Base-by-base conservation (phyloP, 2,329 filamentous ascomycete species). In the Aaosphaeria arxii region DNA sequence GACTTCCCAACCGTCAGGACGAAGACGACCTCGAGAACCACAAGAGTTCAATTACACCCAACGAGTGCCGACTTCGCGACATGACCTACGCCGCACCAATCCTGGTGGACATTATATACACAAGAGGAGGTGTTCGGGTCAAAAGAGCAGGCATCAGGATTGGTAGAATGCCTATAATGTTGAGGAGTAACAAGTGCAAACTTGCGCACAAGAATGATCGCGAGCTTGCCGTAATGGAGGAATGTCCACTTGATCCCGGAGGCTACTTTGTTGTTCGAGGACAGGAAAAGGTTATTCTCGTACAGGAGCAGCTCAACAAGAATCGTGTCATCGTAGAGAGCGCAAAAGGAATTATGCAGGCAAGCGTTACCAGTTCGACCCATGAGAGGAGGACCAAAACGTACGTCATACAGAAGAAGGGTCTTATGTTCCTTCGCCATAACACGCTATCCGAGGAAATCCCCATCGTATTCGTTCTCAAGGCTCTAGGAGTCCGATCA, bases 61-160 rank as follows among this genome's bases (percentile, higher is more conserved):
- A 97, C 76, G 95, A 99, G 75, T 99, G 94, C 66, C 88, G 94
- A 32, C 78, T 99, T 48, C 86, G 95, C 62, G 95, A 99, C 68
- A 91, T 96, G 81, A 97, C 92, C n/a, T 99, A 99, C 68, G 88
- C 91, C 17, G 94, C 94, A 7, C 92, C 92, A 1, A 95, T 99
- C 52, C 82, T 90, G 33, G 91, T 97, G 51, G 91, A 97, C 65
- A 89, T 97, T 45, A 85, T 89, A 58, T 97, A 96, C 66, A 87
- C 90, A 33, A 83, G 91, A 70, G 91, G 91, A 48, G 87, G 86
- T 53, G 83, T 87, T 57, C 83, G 82, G 58, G 83, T 94, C 51
- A 84, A 86, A 58, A 85, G 87, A 52, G 86, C 85, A 57, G 77
- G 79, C 43, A 85, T 96, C 45, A 83, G 85, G 39, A 89, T 99